phyloP scores from a whole-genome alignment of 148 eudicot genomes.

The Cornus controversa region DNA sequence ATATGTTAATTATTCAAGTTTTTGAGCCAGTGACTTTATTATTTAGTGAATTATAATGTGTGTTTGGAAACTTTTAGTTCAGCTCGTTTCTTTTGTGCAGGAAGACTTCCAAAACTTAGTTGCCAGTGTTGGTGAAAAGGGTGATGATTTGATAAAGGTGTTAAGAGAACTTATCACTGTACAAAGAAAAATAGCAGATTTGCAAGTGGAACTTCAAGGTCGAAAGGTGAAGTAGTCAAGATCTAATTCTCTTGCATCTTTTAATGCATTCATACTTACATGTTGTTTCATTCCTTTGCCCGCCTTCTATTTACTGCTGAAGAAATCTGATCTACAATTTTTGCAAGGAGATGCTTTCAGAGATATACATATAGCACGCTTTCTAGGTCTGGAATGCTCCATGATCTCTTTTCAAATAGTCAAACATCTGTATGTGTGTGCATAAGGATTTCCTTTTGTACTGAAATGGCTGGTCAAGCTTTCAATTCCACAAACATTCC shows the following conservation, averaged over 20 bases:
- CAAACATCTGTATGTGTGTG: not conserved
- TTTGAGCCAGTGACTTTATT: not conserved
- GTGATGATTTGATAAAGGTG: conserved; percentile 83
- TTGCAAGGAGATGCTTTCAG: not conserved
- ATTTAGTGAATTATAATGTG: not conserved
- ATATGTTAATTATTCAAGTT: not conserved
- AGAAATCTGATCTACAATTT: not conserved
- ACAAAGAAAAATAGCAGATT: conserved; percentile 90
- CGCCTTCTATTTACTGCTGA: not conserved
- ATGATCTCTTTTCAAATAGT: not conserved
- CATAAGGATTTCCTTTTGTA: not conserved
- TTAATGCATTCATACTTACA: not conserved
- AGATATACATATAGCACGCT: not conserved
- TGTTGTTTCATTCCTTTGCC: not conserved
- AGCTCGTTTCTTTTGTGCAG: conserved; percentile 33
- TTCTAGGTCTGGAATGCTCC: not conserved
- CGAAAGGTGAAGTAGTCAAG: conserved; percentile 61
- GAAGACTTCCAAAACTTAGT: conserved; percentile 67
- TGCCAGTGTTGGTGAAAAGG: conserved; percentile 56
- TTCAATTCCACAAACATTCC: not conserved
- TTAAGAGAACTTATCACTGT: conserved; percentile 92
- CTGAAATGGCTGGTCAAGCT: not conserved
- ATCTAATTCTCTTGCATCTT: conserved; percentile 5
- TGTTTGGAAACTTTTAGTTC: not conserved
- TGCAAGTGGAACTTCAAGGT: conserved; percentile 98